Base-by-base conservation (phyloP, 2,329 filamentous ascomycete genomes). In the Neocatenulostroma microsporum region DNA sequence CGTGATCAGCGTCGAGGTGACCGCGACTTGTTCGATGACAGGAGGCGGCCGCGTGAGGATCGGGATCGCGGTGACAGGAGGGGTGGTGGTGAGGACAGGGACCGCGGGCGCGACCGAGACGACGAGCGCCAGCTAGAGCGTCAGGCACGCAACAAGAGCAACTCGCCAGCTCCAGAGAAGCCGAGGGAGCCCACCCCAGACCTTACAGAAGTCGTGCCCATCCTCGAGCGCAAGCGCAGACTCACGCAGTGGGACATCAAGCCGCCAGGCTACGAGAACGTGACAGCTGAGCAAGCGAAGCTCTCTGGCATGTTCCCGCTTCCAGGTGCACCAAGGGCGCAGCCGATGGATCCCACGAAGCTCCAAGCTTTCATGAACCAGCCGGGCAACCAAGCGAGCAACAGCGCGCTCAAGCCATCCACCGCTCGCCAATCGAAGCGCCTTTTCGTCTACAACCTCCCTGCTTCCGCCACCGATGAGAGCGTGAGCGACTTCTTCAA, bases 181-280 rank as follows among this genome's bases (percentile, higher is more conserved):
- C 91, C 89, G 68, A 82, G 85, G 61, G 91, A 98, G 63, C 86
- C 91, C 6, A 98, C 91, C 1, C 93, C 91, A 23, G 93, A 99
- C 61, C 70, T 99, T 57, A 93, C 88, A 42, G 79, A 93, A 54
- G 69, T 93, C 41, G 70, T 82, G n/a, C 76, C 86, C 3, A 72
- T 99, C 41, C 69, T 87, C 46, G 81, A 89, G 56, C 81, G 89
- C 53, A 91, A 88, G 70, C 82, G 93, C 51, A 82, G 91, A 41
- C 69, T 98, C 70, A 96, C 88, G 23, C 93, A 98, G 63, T 99
- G 91, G 91, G 93, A 99, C 61, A 95, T 98, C 62, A 98, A 98
- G 67, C 91, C 91, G 5, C 85, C 87, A 12, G 89, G 91, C 29
- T 99, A 99, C 57, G 93, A 98, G 58, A 94, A 91, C 62, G 89